phyloP scores from a whole-genome alignment of 2,329 filamentous ascomycete species.

The Trichoderma breve region DNA sequence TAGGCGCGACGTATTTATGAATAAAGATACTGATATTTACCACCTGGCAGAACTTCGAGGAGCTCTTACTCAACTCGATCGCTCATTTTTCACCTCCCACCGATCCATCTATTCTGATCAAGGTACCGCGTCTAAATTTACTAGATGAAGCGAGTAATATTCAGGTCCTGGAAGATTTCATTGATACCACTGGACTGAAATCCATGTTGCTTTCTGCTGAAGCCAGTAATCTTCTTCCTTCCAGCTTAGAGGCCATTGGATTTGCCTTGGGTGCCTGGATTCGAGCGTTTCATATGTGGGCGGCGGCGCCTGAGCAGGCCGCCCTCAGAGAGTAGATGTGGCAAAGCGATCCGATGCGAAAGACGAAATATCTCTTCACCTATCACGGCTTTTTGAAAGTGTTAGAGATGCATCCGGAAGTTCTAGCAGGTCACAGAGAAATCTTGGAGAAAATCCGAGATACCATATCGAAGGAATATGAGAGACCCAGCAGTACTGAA shows the following conservation, averaged over 20 bases:
- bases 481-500: background rate
- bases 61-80: background rate
- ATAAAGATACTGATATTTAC: background rate
- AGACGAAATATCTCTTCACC: background rate
- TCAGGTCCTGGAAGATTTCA: background rate
- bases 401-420: background rate
- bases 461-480: background rate
- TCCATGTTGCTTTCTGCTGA: background rate
- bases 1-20: background rate
- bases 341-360: background rate
- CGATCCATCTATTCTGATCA: background rate
- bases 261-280: background rate
- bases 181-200: background rate
- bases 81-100: background rate
- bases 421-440: background rate
- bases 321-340: background rate
- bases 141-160: background rate
- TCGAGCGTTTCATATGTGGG: background rate
- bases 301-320: background rate
- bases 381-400: background rate
- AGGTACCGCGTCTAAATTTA: background rate
- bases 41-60: background rate
- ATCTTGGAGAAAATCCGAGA: background rate
- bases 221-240: background rate
- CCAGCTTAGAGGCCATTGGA: background rate